A percentile compares a stretch with the other conserved stretches of the same genome.
phyloP scores from a whole-genome alignment of 768 basidiomycete genomes.

The Agrocybe praecox region DNA sequence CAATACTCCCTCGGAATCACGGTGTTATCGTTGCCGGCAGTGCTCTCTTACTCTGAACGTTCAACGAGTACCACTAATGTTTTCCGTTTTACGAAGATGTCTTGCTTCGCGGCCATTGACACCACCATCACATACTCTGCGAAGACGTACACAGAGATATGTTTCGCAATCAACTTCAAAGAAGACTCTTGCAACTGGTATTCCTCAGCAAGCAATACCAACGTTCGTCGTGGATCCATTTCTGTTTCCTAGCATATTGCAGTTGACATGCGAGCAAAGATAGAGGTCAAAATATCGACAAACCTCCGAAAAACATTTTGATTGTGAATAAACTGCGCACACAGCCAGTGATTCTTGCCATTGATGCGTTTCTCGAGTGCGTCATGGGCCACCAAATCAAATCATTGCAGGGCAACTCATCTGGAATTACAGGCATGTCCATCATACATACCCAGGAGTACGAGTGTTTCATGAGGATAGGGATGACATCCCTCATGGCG shows the following conservation, averaged over 20 bases:
- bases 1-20: background rate
- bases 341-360: conserved; percentile 74
- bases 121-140: background rate
- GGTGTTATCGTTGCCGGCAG: background rate
- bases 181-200: conserved; percentile 11
- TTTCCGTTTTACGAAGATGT: conserved; percentile 16
- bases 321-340: conserved; percentile 84
- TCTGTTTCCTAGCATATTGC: background rate
- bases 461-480: conserved; percentile 70
- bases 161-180: background rate
- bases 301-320: conserved; percentile 63
- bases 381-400: conserved; percentile 21
- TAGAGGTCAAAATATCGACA: conserved; percentile 34
- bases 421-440: conserved; percentile 51
- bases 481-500: conserved; percentile 63
- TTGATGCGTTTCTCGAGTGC: conserved; percentile 72
- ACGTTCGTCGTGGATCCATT: conserved; percentile 28
- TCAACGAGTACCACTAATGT: conserved; percentile 9
- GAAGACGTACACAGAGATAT: background rate
- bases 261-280: conserved; percentile 35
- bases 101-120: background rate
- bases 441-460: conserved; percentile 57
- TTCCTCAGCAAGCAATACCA: conserved; percentile 23
- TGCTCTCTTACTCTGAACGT: background rate
- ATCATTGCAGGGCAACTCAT: background rate